Evolutionary conservation across 1,284 basidiomycete genomes (phyloP), one percentile per base, ranked within the genome.

Genomic region (Melampsora abietis-canadensis): DNA sequence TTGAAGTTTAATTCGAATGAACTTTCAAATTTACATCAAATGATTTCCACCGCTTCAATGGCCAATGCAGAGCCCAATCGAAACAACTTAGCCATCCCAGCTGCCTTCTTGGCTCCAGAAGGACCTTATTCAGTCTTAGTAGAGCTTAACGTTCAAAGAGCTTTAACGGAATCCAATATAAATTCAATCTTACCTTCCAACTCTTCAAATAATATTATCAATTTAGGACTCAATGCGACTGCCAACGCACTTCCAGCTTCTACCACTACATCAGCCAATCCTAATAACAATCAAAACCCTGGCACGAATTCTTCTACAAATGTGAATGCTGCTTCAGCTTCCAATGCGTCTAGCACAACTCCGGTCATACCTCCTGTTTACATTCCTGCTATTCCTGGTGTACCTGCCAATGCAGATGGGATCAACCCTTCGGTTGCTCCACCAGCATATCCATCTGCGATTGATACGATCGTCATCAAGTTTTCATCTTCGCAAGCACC

Each of bases 381-480:
- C 15, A 54, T 54, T 27, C 51, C 51, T 54, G 51, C 51, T 15
- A 8, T n/a, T 12, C 51, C 51, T 1, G 51, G 51, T 12, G 51
- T 54, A 19, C 51, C 51, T 10, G 51, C 51, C 51, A 54, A 65
- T 65, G 31, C 63, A 1, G 40, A 65, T 34, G 40, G 31, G 4
- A 30, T 44, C 21, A 24, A 40, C 46, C 40, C 63, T 21, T 46
- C 63, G 8, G 46, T 74, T n/a, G 48, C 72, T 17, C 72, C 72
- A 61, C 72, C 72, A n/a, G 24, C 44, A 19, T 74, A 60, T 31
- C 72, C 72, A n/a, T 74, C 30, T 37, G 64, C 72, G 2, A 48
- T 74, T 5, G 63, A 47, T 19, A 74, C 63, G 21, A 40, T 74
- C 34, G 31, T 74, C 40, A 61, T 74, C 54, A 66, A 61, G 27